These are phyloP conservation scores for Beauveria varroae DNA, from an alignment of 2,329 filamentous ascomycete species.

Conservation along the genomic window DNA sequence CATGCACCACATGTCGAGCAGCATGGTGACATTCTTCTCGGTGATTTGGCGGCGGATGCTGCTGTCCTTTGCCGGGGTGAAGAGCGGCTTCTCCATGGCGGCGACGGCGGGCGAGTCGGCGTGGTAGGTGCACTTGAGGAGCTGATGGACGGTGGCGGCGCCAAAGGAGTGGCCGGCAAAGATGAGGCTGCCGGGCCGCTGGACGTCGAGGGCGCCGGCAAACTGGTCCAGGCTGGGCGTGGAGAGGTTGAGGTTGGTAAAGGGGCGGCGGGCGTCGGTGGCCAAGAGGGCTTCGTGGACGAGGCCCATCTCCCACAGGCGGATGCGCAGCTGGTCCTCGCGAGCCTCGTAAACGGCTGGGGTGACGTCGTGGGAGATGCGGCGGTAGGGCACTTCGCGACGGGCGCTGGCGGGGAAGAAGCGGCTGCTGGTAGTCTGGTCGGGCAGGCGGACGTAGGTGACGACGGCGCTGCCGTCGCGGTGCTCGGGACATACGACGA, in stretches of 20 bases:
- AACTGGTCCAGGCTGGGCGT: constrained; percentile 50
- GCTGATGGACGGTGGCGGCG: constrained; percentile 63
- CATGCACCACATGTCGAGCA: constrained; percentile 78
- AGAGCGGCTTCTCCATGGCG: constrained; percentile 50
- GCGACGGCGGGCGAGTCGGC: constrained; percentile 38
- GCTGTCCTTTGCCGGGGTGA: constrained; percentile 47
- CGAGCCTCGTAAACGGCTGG: constrained; percentile 59
- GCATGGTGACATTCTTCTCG: constrained; percentile 53
- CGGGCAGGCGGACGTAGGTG: constrained; percentile 60
- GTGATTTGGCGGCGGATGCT: constrained; percentile 60
- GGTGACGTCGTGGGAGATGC: constrained; percentile 54
- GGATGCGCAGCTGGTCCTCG: constrained; percentile 64
- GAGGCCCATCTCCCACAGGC: constrained; percentile 71
- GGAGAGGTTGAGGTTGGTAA: constrained; percentile 47
- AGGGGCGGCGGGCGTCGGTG: constrained; percentile 49
- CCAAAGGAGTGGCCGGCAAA: constrained; percentile 81
- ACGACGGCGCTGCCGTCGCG: constrained; percentile 73
- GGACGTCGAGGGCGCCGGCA: constrained; percentile 54
- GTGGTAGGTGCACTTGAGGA: constrained; percentile 75
- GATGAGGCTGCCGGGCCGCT: constrained; percentile 62
- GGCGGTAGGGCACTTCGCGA: constrained; percentile 38
- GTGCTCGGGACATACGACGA: constrained; percentile 77
- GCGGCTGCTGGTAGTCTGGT: constrained; percentile 27
- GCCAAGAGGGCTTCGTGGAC: constrained; percentile 60
- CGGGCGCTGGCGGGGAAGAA: constrained; percentile 20